These are phyloP conservation scores for Coemansia sp. DNA, from an alignment of 192 early-diverging fungal species.

Conservation along the genomic window DNA sequence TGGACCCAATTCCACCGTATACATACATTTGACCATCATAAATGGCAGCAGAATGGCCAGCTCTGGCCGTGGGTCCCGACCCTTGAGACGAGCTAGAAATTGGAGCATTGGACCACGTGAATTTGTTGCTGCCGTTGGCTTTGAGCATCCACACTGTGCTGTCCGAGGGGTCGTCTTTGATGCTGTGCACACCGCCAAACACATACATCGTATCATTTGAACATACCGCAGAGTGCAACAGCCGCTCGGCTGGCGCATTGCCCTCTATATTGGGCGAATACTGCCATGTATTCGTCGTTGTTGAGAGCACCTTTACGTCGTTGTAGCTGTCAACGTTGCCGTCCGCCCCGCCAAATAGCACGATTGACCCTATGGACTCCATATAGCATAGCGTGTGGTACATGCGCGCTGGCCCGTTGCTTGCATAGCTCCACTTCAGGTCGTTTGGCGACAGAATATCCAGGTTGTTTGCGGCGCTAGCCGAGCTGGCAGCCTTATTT, in stretches of 20 bases:
- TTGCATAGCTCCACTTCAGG: slow-evolving; percentile 59
- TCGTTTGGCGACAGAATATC: slow-evolving; percentile 51
- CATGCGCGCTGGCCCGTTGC: slow-evolving; percentile 57
- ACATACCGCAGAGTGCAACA: slow-evolving; percentile 67
- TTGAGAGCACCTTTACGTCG: slow-evolving; percentile 54
- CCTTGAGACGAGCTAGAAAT: slow-evolving; percentile 21
- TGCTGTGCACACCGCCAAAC: slow-evolving; percentile 56
- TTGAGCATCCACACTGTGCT: slow-evolving; percentile 54
- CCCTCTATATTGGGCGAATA: slow-evolving; percentile 42
- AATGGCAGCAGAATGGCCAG: slow-evolving; percentile 66
- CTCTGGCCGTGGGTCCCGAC: slow-evolving; percentile 53
- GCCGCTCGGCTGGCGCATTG: slow-evolving; percentile 55
- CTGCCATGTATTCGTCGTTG: slow-evolving; percentile 56
- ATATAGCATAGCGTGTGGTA: slow-evolving; percentile 58
- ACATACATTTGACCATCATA: slow-evolving; percentile 61
- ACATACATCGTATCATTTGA: slow-evolving; percentile 65
- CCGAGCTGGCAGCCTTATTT: slow-evolving; percentile 26
- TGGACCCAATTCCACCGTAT: slow-evolving; percentile 64
- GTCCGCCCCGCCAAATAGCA: slow-evolving; percentile 66
- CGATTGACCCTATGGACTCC: slow-evolving; percentile 54
- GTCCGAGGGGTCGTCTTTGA: slow-evolving; percentile 42
- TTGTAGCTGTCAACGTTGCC: slow-evolving; percentile 51
- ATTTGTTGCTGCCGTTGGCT: slow-evolving; percentile 10
- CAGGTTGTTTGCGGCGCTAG: slow-evolving; percentile 45
- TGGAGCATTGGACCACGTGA: slow-evolving; percentile 50